phyloP scores from a whole-genome alignment of 2,329 filamentous ascomycete species.

The Phaeosphaeria sp. region DNA sequence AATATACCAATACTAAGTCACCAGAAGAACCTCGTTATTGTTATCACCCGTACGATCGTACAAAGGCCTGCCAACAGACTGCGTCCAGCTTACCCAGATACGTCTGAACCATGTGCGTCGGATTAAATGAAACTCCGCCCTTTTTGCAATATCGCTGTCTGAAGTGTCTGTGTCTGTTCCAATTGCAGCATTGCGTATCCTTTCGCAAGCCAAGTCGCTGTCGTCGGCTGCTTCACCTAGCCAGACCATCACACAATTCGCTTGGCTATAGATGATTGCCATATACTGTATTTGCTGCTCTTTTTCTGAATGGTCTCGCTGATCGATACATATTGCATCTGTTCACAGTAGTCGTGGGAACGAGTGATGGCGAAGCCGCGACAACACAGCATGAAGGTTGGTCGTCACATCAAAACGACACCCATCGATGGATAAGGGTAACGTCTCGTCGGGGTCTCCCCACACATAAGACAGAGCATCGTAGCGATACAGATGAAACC shows the following conservation, averaged over 20 bases:
- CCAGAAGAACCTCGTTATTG: too few relatives aligned
- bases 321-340: slow-evolving; percentile 8
- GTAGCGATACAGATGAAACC: neutral
- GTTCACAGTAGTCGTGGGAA: slow-evolving; percentile 13
- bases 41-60: too few relatives aligned
- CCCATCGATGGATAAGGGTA: slow-evolving; percentile 7
- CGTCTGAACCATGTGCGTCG: slow-evolving; percentile 26
- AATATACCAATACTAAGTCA: too few relatives aligned
- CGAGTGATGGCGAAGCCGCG: slow-evolving; percentile 10
- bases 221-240: slow-evolving; percentile 16
- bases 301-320: slow-evolving; percentile 15
- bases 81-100: slow-evolving; percentile 25
- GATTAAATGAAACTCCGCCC: slow-evolving; percentile 15
- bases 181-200: slow-evolving; percentile 13
- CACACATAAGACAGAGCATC: slow-evolving; percentile 10
- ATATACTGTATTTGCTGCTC: slow-evolving; percentile 18
- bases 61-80: too few relatives aligned
- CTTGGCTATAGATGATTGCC: slow-evolving; percentile 18
- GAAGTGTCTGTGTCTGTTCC: neutral
- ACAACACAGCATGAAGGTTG: slow-evolving; percentile 12
- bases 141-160: slow-evolving; percentile 6
- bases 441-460: slow-evolving; percentile 1
- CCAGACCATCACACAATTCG: slow-evolving; percentile 20
- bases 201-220: slow-evolving; percentile 16
- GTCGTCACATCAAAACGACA: slow-evolving; percentile 8